Evolutionary conservation across 2,329 filamentous ascomycete species (phyloP).

Genomic region (Coniella vitis): DNA sequence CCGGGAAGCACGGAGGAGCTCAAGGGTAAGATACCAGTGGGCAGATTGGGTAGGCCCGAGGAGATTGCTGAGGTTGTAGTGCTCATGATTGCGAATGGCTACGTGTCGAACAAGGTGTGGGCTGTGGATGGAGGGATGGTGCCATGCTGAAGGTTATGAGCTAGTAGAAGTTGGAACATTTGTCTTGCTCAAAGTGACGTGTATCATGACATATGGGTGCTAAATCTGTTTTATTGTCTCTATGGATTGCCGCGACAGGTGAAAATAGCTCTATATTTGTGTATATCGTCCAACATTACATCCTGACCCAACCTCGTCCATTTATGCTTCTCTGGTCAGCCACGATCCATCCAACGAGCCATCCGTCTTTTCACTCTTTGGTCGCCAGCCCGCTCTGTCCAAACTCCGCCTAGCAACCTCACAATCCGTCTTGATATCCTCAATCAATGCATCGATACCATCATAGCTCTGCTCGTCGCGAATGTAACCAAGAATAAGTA

Average conservation of each 20-base stretch:
- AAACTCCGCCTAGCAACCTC: slow-evolving; percentile 72
- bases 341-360: slow-evolving; percentile 13
- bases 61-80: slow-evolving; percentile 10
- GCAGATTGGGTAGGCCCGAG: slow-evolving; percentile 4
- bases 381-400: slow-evolving; percentile 54
- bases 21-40: neutral
- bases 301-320: neutral
- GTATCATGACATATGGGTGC: neutral
- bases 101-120: slow-evolving; percentile 12
- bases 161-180: too few species aligned
- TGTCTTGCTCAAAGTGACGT: neutral
- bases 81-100: slow-evolving; percentile 10
- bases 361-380: slow-evolving; percentile 26
- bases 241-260: too few species aligned
- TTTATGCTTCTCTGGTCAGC: slow-evolving; percentile 7
- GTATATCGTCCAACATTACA: slow-evolving; percentile 2
- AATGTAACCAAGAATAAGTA: slow-evolving; percentile 81
- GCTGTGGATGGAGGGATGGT: slow-evolving; percentile 9
- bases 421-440: slow-evolving; percentile 86
- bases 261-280: neutral
- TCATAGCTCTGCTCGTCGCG: slow-evolving; percentile 85
- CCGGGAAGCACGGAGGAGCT: neutral
- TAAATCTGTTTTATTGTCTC: too few species aligned
- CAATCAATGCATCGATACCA: slow-evolving; percentile 72
- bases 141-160: neutral